Percentiles rank a stretch among this genome's conserved stretches.
phyloP scores from a whole-genome alignment of 2,329 filamentous ascomycete genomes.

The Xenosphaeropsis pyriputrescens region DNA sequence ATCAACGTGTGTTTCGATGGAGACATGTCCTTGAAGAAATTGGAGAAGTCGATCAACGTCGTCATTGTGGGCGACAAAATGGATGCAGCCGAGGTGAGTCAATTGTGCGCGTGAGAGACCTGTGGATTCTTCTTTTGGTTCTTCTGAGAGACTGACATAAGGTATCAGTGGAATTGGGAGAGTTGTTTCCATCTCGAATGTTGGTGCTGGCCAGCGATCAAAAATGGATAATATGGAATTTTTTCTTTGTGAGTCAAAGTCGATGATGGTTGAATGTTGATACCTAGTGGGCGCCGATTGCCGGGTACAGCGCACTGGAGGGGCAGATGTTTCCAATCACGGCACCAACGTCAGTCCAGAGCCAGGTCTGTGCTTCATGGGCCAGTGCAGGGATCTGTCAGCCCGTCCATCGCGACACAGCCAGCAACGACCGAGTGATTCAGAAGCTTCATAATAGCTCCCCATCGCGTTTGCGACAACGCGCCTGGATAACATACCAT shows the following conservation, averaged over 20 bases:
- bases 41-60: conserved; percentile 15
- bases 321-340: conserved; percentile 1
- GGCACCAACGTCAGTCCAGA: too few species aligned
- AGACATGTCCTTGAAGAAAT: conserved; percentile 33
- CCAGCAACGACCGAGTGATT: too few species aligned
- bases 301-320: background rate
- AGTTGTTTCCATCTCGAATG: conserved; percentile 42
- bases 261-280: background rate
- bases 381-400: too few species aligned
- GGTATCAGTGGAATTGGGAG: conserved; percentile 49
- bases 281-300: background rate
- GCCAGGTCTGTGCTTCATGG: too few species aligned
- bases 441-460: too few species aligned
- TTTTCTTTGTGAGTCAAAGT: conserved; percentile 1
- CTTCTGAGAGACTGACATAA: conserved; percentile 35
- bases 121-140: conserved; percentile 26
- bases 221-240: background rate
- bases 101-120: conserved; percentile 43
- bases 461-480: background rate
- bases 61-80: conserved; percentile 31
- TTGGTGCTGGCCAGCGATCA: background rate
- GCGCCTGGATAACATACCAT: background rate
- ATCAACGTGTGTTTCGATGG: conserved; percentile 58
- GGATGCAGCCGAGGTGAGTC: conserved; percentile 41
- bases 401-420: too few species aligned